Conservation (phyloP, 2,329 filamentous ascomycete species). For the Sclerotinia spermophila region DNA sequence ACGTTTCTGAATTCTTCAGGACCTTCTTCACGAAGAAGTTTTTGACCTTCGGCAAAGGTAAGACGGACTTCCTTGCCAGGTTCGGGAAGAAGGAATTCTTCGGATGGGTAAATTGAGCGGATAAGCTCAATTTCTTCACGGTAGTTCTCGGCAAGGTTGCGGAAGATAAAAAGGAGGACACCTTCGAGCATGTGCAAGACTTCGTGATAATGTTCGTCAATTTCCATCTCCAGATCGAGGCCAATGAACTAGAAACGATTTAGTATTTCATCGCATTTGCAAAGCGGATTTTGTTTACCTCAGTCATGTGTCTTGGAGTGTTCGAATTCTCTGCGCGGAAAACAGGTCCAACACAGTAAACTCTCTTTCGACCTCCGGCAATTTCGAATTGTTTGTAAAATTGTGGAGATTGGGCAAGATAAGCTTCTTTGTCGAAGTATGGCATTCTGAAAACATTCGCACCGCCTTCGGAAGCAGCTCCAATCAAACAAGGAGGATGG, state of each 20-base stretch:
- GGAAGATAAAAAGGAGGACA: constrained; percentile 76
- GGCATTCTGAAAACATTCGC: constrained; percentile 85
- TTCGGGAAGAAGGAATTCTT: constrained; percentile 71
- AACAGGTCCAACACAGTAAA: constrained; percentile 75
- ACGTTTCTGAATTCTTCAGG: constrained; percentile 64
- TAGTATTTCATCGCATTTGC: neutral
- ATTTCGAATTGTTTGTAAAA: constrained; percentile 89
- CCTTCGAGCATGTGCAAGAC: constrained; percentile 69
- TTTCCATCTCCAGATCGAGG: constrained; percentile 88
- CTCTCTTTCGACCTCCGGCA: constrained; percentile 70
- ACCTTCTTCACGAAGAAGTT: constrained; percentile 72
- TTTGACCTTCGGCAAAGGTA: constrained; percentile 73
- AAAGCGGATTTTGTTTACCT: constrained; percentile 43
- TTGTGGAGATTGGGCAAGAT: constrained; percentile 75
- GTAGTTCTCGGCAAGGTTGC: constrained; percentile 60
- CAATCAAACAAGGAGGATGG: constrained; percentile 85
- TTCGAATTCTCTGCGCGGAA: constrained; percentile 86
- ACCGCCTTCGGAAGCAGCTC: constrained; percentile 87
- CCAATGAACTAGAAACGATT: constrained; percentile 61
- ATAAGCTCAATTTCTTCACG: constrained; percentile 69
- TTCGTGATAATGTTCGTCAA: constrained; percentile 73
- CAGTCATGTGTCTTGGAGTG: constrained; percentile 80
- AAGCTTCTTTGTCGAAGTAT: constrained; percentile 85
- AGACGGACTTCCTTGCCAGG: constrained; percentile 71
- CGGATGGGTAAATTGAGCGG: constrained; percentile 70